Evolutionary conservation across 768 basidiomycete species (phyloP).

Genomic region (Leucosporidium yakuticum): DNA sequence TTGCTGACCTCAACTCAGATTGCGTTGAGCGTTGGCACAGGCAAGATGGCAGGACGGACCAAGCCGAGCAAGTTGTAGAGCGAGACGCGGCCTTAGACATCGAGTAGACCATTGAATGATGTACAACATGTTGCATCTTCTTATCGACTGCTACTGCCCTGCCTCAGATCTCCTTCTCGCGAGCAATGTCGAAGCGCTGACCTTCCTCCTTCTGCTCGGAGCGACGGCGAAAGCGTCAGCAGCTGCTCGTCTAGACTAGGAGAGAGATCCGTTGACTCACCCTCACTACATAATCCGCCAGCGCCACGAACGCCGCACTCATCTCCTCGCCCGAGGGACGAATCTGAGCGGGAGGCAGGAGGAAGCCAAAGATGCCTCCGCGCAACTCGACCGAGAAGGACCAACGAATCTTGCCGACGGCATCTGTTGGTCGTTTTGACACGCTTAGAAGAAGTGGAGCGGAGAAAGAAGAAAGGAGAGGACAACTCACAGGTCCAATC

Average conservation of each 20-base stretch:
- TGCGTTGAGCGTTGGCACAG: background rate
- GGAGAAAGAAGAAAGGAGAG: background rate
- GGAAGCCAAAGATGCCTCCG: conserved; percentile 58
- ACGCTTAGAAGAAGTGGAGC: conserved; percentile 55
- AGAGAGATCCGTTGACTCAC: background rate
- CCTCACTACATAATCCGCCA: conserved; percentile 58
- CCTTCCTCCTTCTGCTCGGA: conserved; percentile 1
- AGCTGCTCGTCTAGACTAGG: background rate
- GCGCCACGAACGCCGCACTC: conserved; percentile 57
- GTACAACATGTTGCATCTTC: no score
- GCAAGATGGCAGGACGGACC: background rate
- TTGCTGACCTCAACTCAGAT: conserved; percentile 1
- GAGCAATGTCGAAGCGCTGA: background rate
- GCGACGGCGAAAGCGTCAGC: background rate
- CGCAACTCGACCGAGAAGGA: conserved; percentile 60
- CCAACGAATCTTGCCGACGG: conserved; percentile 53
- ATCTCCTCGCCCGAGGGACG: conserved; percentile 75
- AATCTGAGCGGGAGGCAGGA: conserved; percentile 53
- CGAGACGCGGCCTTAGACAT: no score
- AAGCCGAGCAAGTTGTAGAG: background rate
- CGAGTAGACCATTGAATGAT: no score
- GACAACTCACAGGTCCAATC: conserved; percentile 21
- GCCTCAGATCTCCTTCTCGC: no score
- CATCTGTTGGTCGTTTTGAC: conserved; percentile 48
- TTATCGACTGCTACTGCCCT: no score